Percentiles rank a stretch among this genome's conserved stretches.
Evolutionary conservation across 805 yeast genomes (phyloP).

Genomic region (Starmerella stellata): DNA sequence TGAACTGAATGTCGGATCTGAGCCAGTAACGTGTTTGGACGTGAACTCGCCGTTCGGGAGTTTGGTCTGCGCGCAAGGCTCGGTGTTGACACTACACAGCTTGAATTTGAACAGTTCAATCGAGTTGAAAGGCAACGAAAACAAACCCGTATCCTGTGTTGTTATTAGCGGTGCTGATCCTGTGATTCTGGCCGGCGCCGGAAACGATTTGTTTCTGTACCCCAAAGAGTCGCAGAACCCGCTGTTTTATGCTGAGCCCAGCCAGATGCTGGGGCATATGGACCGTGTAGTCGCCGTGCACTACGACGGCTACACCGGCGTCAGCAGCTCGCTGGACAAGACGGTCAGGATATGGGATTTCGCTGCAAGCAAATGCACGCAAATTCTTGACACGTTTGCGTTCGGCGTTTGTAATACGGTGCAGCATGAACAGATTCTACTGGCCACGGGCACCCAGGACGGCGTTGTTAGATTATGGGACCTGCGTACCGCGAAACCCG

Average conservation of each 20-base stretch:
- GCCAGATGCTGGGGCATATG: constrained; percentile 43
- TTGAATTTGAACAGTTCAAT: constrained; percentile 4
- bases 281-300: constrained; percentile 49
- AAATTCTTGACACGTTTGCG: constrained; percentile 44
- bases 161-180: constrained; percentile 8
- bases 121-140: constrained; percentile 1
- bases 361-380: constrained; percentile 44
- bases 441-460: constrained; percentile 64
- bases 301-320: constrained; percentile 32
- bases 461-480: constrained; percentile 66
- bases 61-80: constrained; percentile 65
- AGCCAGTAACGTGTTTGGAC: constrained; percentile 38
- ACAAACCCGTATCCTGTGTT: constrained; percentile 1
- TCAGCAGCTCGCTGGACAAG: constrained; percentile 53
- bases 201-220: constrained; percentile 1
- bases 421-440: constrained; percentile 56
- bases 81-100: constrained; percentile 28
- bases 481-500: constrained; percentile 35
- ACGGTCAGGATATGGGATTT: constrained; percentile 66
- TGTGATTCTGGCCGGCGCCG: constrained; percentile 8
- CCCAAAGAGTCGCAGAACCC: neutral
- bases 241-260: constrained; percentile 7
- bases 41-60: constrained; percentile 59
- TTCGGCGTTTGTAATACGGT: constrained; percentile 35
- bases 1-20: constrained; percentile 35